phyloP scores from a whole-genome alignment of 257 asterid species.

The Capsicum baccatum region DNA sequence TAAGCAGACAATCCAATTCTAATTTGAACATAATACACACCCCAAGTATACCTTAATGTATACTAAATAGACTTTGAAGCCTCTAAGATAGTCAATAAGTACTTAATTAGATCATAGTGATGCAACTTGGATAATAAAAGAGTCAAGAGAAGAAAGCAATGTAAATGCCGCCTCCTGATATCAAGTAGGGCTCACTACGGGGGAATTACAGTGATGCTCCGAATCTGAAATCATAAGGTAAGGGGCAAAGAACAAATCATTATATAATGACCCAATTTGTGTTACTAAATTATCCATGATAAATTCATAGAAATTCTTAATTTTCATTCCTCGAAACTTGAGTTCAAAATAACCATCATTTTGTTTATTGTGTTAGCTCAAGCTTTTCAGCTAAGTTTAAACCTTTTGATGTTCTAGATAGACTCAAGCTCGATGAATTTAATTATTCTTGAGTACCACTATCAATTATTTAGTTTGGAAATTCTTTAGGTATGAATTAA shows the following conservation, averaged over 20 bases:
- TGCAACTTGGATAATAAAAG: neutral
- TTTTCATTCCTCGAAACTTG: too few relatives aligned
- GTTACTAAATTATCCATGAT: too few relatives aligned
- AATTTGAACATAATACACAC: neutral
- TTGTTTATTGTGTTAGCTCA: too few relatives aligned
- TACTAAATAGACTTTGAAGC: neutral
- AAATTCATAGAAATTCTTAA: too few relatives aligned
- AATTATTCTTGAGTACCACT: too few relatives aligned
- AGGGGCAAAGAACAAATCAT: neutral
- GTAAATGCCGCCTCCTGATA: neutral
- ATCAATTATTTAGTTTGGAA: too few relatives aligned
- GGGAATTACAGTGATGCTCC: neutral
- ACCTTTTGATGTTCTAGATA: too few relatives aligned
- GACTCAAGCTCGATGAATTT: too few relatives aligned
- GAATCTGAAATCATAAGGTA: neutral
- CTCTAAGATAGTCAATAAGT: neutral
- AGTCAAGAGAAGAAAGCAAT: neutral
- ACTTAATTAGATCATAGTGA: neutral
- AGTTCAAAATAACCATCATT: too few relatives aligned
- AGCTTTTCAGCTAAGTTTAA: too few relatives aligned
- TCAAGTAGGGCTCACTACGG: neutral
- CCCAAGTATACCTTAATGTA: neutral
- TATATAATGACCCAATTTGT: too few relatives aligned
- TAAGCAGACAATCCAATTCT: neutral
- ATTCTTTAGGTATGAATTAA: too few relatives aligned